These are phyloP conservation scores for Apiospora kogelbergensis DNA, from an alignment of 2,329 filamentous ascomycete genomes.

Conservation along the genomic window DNA sequence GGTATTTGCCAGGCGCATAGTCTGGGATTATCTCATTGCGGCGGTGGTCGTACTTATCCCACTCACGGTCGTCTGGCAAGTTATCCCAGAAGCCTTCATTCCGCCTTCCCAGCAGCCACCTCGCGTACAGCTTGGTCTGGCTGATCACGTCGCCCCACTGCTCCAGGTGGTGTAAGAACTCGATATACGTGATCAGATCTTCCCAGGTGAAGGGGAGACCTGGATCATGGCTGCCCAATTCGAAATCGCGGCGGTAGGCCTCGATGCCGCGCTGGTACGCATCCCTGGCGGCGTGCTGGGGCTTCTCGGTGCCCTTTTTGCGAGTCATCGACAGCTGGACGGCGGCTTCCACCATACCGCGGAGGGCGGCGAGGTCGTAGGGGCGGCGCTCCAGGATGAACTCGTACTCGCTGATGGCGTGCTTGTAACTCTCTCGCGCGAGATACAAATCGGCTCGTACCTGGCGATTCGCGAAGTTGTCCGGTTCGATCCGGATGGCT, in stretches of 20 bases:
- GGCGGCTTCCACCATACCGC: constrained; percentile 57
- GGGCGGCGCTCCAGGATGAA: constrained; percentile 52
- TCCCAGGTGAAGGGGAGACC: constrained; percentile 63
- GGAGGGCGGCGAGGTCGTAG: constrained; percentile 53
- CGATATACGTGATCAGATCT: constrained; percentile 81
- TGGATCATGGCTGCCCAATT: constrained; percentile 27
- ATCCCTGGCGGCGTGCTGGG: constrained; percentile 37
- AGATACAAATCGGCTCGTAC: constrained; percentile 59
- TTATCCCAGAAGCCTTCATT: constrained; percentile 78
- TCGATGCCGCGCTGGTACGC: constrained; percentile 51
- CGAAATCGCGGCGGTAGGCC: constrained; percentile 33
- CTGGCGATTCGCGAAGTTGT: constrained; percentile 56
- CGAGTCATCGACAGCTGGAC: constrained; percentile 47
- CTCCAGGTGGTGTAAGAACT: constrained; percentile 69
- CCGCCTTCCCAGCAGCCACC: constrained; percentile 79
- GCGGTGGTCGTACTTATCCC: constrained; percentile 73
- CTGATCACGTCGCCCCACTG: constrained; percentile 65
- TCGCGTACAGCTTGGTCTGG: constrained; percentile 69
- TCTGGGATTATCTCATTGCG: constrained; percentile 56
- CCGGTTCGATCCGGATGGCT: constrained; percentile 57
- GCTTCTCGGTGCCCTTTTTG: constrained; percentile 38
- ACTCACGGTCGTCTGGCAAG: constrained; percentile 80
- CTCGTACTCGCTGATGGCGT: constrained; percentile 58
- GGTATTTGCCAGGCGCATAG: constrained; percentile 57
- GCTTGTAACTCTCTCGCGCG: constrained; percentile 44